Conservation (phyloP, 2,329 filamentous ascomycete genomes). For the Fusarium lyarnte region DNA sequence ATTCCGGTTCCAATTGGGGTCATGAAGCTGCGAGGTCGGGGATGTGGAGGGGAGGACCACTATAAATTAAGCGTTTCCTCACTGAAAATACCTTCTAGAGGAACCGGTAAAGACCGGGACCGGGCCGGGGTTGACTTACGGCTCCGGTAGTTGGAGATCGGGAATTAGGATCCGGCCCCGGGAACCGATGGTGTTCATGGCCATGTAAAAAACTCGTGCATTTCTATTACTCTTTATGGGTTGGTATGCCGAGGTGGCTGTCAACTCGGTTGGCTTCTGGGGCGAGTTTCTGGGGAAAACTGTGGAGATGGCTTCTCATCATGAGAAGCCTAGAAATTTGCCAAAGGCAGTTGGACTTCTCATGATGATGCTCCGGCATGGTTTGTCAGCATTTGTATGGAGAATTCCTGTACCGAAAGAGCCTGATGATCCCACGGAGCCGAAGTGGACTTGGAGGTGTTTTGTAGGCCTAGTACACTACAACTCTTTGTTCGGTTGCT, state of each 20-base stretch:
- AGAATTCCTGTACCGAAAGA: neutral
- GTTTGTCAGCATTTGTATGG: neutral
- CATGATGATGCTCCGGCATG: neutral
- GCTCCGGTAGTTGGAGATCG: conserved; percentile 1
- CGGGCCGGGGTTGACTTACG: conserved; percentile 26
- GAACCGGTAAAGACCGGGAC: conserved; percentile 37
- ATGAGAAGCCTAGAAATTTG: neutral
- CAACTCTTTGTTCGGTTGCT: conserved; percentile 1
- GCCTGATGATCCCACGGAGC: conserved; percentile 8
- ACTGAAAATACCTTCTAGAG: neutral
- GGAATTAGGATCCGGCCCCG: conserved; percentile 32
- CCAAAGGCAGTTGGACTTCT: neutral
- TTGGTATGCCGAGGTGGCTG: neutral
- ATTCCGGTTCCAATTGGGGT: conserved; percentile 11
- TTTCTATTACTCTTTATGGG: conserved; percentile 22
- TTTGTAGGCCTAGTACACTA: neutral
- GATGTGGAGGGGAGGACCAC: neutral
- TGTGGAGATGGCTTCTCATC: conserved; percentile 23
- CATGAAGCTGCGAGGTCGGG: conserved; percentile 32
- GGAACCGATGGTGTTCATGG: conserved; percentile 29
- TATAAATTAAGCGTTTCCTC: neutral
- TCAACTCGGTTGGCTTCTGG: neutral
- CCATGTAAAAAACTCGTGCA: conserved; percentile 3
- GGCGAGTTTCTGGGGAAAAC: conserved; percentile 16
- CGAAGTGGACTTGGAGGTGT: neutral